A percentile compares a stretch with the other conserved stretches of the same genome.
Evolutionary conservation across 768 basidiomycete genomes (phyloP).

Genomic region (Sarcomyxa edulis): DNA sequence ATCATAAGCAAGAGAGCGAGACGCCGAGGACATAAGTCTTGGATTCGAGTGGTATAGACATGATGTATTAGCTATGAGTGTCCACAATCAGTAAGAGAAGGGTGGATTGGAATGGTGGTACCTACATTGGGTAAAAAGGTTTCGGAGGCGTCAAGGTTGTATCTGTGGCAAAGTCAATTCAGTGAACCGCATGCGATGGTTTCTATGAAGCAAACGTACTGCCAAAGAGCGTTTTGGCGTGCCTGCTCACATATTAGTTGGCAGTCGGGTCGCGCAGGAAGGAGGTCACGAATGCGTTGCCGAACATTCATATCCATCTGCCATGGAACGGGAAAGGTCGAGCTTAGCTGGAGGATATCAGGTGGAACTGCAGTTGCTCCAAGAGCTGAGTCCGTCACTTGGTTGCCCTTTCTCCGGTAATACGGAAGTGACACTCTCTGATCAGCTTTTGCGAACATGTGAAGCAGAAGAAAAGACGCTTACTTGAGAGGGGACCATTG

Average conservation of each 20-base stretch:
- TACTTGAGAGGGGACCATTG: no score
- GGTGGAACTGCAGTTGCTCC: no score
- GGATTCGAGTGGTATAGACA: slow-evolving; percentile 48
- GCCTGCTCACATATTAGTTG: slow-evolving; percentile 61
- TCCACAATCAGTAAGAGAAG: no score
- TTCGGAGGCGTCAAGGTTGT: slow-evolving; percentile 60
- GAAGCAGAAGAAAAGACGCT: no score
- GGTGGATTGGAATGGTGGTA: no score
- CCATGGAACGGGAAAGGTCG: slow-evolving; percentile 48
- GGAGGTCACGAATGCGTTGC: slow-evolving; percentile 47
- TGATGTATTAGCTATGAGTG: slow-evolving; percentile 62
- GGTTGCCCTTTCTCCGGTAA: no score
- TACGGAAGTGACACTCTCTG: background rate
- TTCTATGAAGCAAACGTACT: slow-evolving; percentile 35
- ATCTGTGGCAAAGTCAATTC: no score
- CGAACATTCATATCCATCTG: slow-evolving; percentile 48
- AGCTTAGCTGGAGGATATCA: slow-evolving; percentile 48
- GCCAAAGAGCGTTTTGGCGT: slow-evolving; percentile 61
- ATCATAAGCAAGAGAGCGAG: slow-evolving; percentile 66
- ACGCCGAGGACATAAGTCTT: slow-evolving; percentile 55
- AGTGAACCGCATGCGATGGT: background rate
- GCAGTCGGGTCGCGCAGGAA: slow-evolving; percentile 52
- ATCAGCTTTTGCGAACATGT: background rate
- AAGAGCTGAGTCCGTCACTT: no score
- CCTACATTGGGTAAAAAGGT: slow-evolving; percentile 63